phyloP scores from a whole-genome alignment of 2,329 filamentous ascomycete genomes.

The Stemphylium vesicarium region DNA sequence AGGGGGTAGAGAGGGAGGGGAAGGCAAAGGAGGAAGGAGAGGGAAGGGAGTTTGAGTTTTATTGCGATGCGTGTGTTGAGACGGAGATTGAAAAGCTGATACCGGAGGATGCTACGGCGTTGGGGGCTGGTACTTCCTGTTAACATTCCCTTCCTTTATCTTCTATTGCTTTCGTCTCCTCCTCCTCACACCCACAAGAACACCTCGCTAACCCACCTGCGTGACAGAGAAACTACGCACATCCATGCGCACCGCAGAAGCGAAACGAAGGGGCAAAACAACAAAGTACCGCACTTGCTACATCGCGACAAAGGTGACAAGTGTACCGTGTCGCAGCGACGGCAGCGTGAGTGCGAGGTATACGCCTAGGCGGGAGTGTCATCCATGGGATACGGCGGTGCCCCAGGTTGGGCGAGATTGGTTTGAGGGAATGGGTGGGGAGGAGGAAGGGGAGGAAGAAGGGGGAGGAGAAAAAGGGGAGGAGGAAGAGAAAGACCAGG shows the following conservation, averaged over 20 bases:
- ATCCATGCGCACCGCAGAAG: not conserved
- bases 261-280: slow-evolving; percentile 2
- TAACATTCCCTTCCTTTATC: not conserved
- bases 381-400: slow-evolving; percentile 14
- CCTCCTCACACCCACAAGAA: not conserved
- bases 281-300: slow-evolving; percentile 17
- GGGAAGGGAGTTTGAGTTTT: slow-evolving; percentile 1
- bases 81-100: not conserved
- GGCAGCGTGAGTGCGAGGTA: not conserved
- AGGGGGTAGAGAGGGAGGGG: no score
- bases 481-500: no score
- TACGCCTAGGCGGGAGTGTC: not conserved
- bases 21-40: no score
- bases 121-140: slow-evolving; percentile 3
- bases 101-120: not conserved
- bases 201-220: no score
- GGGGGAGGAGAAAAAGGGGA: no score
- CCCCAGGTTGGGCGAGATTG: slow-evolving; percentile 20
- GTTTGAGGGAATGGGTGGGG: slow-evolving; percentile 18
- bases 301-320: slow-evolving; percentile 14
- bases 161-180: no score
- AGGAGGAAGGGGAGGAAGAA: not conserved
- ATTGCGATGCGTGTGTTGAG: slow-evolving; percentile 22
- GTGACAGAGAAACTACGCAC: slow-evolving; percentile 1
- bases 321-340: slow-evolving; percentile 13